Evolutionary conservation across 805 yeast species (phyloP).

Genomic region (Metschnikowia lochheadii): DNA sequence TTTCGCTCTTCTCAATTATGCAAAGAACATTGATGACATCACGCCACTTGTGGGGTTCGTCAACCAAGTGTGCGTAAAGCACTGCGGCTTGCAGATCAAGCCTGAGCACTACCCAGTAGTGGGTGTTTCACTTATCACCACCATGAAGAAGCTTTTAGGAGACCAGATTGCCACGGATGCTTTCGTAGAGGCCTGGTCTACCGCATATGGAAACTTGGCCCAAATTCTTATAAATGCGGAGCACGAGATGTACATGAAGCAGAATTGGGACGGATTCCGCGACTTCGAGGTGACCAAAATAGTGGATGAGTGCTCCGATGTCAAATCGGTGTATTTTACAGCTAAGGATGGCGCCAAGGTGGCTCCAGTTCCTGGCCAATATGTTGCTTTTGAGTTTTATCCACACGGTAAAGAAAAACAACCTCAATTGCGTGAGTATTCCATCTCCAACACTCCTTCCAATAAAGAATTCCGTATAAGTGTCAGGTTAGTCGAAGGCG

Average conservation of each 20-base stretch:
- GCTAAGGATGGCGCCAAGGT: slow-evolving; percentile 25
- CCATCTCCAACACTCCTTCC: slow-evolving; percentile 42
- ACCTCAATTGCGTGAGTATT: slow-evolving; percentile 49
- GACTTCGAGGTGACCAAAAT: slow-evolving; percentile 43
- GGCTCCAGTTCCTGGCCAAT: slow-evolving; percentile 44
- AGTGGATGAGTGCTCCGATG: slow-evolving; percentile 42
- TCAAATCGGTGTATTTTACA: slow-evolving; percentile 49
- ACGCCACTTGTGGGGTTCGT: slow-evolving; percentile 52
- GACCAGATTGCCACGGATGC: slow-evolving; percentile 49
- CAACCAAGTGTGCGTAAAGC: slow-evolving; percentile 58
- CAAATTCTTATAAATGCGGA: slow-evolving; percentile 56
- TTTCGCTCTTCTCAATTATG: slow-evolving; percentile 55
- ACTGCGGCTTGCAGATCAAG: slow-evolving; percentile 56
- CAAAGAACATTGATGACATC: slow-evolving; percentile 58
- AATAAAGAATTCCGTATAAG: slow-evolving; percentile 50
- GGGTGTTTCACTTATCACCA: slow-evolving; percentile 51
- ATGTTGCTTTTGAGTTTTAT: slow-evolving; percentile 33
- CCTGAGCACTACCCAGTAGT: slow-evolving; percentile 68
- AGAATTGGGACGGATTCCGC: slow-evolving; percentile 56
- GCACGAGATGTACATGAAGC: slow-evolving; percentile 38
- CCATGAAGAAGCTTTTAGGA: slow-evolving; percentile 54
- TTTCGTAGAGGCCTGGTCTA: slow-evolving; percentile 59
- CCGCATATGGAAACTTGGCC: slow-evolving; percentile 63
- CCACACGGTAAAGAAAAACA: slow-evolving; percentile 40
- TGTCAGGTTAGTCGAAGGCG: slow-evolving; percentile 45